Conservation (phyloP, 768 basidiomycete species). For the Candolleomyces aberdarensis region DNA sequence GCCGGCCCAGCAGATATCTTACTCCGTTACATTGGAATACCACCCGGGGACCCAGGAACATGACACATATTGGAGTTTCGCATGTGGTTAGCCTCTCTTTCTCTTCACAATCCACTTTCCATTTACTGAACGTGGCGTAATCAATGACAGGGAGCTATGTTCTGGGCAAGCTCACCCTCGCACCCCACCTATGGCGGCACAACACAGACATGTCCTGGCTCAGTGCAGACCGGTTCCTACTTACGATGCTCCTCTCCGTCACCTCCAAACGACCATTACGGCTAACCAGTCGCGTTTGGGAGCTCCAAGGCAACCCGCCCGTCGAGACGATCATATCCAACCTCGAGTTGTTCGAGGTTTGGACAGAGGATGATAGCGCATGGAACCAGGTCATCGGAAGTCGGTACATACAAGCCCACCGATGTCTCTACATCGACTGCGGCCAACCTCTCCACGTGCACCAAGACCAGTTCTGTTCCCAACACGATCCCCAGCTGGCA, state of each 20-base stretch:
- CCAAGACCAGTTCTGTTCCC: not conserved
- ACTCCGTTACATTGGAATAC: not conserved
- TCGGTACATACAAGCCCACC: not conserved
- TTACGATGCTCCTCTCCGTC: constrained; percentile 1
- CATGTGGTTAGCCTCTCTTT: not conserved
- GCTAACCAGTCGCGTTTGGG: not conserved
- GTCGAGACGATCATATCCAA: not conserved
- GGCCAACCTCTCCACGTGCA: not conserved
- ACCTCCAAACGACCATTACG: not conserved
- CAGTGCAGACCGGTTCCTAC: constrained; percentile 1
- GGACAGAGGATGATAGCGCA: not conserved
- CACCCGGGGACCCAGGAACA: not conserved
- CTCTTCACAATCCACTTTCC: not conserved
- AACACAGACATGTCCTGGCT: constrained; percentile 4
- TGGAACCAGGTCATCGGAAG: constrained; percentile 4
- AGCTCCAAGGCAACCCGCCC: not conserved
- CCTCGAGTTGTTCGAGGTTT: constrained; percentile 1
- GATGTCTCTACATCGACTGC: not conserved
- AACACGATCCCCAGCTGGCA: not conserved
- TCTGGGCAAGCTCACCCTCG: constrained; percentile 1
- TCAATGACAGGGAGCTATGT: not conserved
- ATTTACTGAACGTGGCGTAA: not conserved
- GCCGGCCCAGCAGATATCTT: not conserved
- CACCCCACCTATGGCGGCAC: not conserved
- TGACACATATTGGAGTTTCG: not conserved